Base-by-base conservation (phyloP, 2,329 filamentous ascomycete genomes). In the Incumbomyces delicatus region DNA sequence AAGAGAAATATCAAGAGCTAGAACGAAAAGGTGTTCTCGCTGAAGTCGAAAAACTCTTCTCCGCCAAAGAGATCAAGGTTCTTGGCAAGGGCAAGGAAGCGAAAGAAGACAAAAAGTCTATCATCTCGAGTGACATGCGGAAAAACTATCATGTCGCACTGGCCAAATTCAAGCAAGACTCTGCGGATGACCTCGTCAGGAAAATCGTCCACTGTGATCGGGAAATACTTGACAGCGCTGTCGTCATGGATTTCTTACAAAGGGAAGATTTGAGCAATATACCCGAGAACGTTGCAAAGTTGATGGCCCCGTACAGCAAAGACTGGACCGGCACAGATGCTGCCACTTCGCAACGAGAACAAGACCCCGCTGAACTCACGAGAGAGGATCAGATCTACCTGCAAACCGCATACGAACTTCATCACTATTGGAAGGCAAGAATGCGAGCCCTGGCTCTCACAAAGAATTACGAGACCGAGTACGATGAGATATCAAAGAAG, bases 381-480 rank as follows among this genome's bases (percentile, higher is more conserved):
- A 76, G 89, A 52, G 88, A 96, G 65, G 92, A 98, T 68, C 90
- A 96, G 66, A 85, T 98, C 47, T 98, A 89, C 63, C 73, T 98
- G 20, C 86, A 83, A 62, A 96, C 92, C 3, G 87, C 90, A 1
- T 96, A 85, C 60, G 92, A 98, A 64, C 72, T 96, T 54, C 88
- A 94, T 57, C 89, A 95, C 63, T 98, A 98, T 70, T 98, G 92
- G 92, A 95, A 95, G 74, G 87, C 87, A 51, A 83, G 92, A 64
- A 96, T 96, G 83, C 80, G 92, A 57, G 92, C 92, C 32, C 75
- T 98, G 55, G 76, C 82, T 2, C 71, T 96, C 55, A 95, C 88
- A 3, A 81, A 82, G 58, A 89, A 77, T 43, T 95, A 78, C 59
- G 90, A 96, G 66, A 51, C 70, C 3, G 92, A 98, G 57, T 98